Evolutionary conservation across 2,329 filamentous ascomycete genomes (phyloP).

Genomic region (Sclerotinia trifoliorum): DNA sequence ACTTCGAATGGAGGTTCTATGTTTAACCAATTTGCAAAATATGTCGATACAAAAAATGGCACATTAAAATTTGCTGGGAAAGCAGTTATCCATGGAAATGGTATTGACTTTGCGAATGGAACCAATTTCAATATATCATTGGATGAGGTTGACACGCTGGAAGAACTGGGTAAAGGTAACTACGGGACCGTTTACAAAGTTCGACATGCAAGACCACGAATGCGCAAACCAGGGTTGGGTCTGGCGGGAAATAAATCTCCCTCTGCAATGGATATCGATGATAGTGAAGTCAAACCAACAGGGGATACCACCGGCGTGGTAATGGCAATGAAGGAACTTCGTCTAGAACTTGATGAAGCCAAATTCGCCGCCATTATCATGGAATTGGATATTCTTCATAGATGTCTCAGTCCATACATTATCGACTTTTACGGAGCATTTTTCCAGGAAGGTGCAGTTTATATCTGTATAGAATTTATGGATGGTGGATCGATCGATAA

Average conservation of each 20-base stretch:
- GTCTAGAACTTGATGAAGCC: conserved; percentile 90
- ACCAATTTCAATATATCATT: conserved; percentile 90
- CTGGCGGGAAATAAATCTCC: conserved; percentile 47
- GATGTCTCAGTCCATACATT: conserved; percentile 92
- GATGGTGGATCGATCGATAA: conserved; percentile 98
- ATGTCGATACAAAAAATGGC: conserved; percentile 87
- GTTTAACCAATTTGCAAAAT: conserved; percentile 72
- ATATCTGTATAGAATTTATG: conserved; percentile 99
- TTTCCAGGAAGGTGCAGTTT: conserved; percentile 97
- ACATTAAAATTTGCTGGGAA: conserved; percentile 86
- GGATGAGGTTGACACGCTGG: conserved; percentile 89
- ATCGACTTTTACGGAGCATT: conserved; percentile 99
- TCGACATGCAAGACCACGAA: conserved; percentile 68
- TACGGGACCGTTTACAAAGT: conserved; percentile 99
- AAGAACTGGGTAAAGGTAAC: conserved; percentile 95
- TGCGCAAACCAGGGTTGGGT: conserved; percentile 59
- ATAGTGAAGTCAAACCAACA: conserved; percentile 38
- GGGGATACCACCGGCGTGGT: conserved; percentile 61
- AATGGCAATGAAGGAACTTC: conserved; percentile 99
- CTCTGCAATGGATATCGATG: conserved; percentile 42
- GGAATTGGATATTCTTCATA: conserved; percentile 93
- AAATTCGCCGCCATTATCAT: conserved; percentile 98
- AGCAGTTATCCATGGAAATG: conserved; percentile 81
- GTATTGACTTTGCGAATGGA: conserved; percentile 89
- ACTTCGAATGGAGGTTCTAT: conserved; percentile 42